phyloP scores from a whole-genome alignment of 179 eudicot genomes.

The Camellia oleifera region DNA sequence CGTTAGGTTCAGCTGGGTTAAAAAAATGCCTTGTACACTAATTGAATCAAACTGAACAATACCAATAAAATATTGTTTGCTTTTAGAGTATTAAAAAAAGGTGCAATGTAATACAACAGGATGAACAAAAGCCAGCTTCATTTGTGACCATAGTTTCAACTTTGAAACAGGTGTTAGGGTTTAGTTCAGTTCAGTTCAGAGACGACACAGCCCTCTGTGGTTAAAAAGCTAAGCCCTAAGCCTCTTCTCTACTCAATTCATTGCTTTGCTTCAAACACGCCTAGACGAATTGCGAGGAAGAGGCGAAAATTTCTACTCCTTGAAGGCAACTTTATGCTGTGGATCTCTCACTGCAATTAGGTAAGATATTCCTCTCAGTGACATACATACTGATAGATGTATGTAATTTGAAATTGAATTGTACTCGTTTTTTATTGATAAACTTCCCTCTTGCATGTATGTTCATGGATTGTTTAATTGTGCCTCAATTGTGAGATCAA shows the following conservation, averaged over 20 bases:
- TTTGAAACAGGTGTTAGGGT: slow-evolving; percentile 12
- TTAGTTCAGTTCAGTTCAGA: slow-evolving; percentile 2
- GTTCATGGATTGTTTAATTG: neutral
- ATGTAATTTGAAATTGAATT: slow-evolving; percentile 5
- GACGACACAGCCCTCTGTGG: slow-evolving; percentile 3
- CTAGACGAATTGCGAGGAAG: neutral
- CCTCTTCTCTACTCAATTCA: slow-evolving; percentile 1
- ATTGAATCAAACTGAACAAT: too few species aligned
- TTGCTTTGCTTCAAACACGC: neutral
- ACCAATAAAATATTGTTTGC: neutral
- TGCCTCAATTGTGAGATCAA: neutral
- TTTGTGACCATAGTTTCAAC: neutral
- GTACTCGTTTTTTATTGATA: neutral
- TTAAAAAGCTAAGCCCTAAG: neutral
- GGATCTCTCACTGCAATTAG: slow-evolving; percentile 10
- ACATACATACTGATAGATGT: neutral
- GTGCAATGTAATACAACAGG: neutral
- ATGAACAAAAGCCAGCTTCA: neutral
- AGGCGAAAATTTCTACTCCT: neutral
- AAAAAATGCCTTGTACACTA: too few species aligned
- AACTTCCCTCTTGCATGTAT: neutral
- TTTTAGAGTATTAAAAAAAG: neutral
- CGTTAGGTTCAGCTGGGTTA: too few species aligned
- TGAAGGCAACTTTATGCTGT: neutral
- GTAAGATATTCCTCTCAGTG: neutral